Percentiles rank a stretch among this genome's conserved stretches.
Conservation (phyloP, 164 flowering plant genomes). For the Magnolia sinica region DNA sequence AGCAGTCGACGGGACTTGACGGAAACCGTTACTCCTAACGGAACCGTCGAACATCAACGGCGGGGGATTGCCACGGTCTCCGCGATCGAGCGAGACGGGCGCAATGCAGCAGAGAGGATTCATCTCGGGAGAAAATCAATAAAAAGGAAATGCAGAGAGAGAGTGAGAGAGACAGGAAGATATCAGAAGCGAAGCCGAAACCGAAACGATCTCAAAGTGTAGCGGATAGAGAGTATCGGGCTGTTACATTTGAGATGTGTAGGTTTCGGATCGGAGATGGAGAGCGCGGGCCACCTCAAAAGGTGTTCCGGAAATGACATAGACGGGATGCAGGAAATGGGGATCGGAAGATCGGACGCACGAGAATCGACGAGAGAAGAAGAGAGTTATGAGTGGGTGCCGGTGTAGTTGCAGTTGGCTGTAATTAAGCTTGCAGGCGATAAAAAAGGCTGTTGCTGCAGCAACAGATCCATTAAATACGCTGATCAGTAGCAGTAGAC, state of each 20-base stretch:
- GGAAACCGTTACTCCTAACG: constrained; percentile 21
- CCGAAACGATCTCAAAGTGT: neutral
- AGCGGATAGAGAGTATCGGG: neutral
- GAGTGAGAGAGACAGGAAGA: neutral
- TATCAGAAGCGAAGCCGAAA: neutral
- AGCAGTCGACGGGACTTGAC: constrained; percentile 39
- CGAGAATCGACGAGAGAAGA: neutral
- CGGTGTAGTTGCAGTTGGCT: neutral
- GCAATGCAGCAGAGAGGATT: constrained; percentile 99
- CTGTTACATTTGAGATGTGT: neutral
- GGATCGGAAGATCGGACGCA: neutral
- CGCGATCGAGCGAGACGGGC: constrained; percentile 87
- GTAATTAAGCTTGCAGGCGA: constrained; percentile 3
- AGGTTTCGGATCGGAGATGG: neutral
- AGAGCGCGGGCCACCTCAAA: neutral
- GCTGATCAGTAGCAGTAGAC: constrained; percentile 4
- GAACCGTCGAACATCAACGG: constrained; percentile 36
- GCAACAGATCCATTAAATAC: constrained; percentile 13
- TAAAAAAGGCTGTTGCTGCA: constrained; percentile 4
- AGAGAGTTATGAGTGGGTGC: neutral
- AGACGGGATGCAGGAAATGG: neutral
- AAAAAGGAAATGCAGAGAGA: neutral
- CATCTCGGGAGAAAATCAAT: constrained; percentile 31
- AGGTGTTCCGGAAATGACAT: neutral
- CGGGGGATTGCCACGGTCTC: constrained; percentile 41